Base-by-base conservation (phyloP, 2,329 filamentous ascomycete species). In the Alternaria triticimaculans region DNA sequence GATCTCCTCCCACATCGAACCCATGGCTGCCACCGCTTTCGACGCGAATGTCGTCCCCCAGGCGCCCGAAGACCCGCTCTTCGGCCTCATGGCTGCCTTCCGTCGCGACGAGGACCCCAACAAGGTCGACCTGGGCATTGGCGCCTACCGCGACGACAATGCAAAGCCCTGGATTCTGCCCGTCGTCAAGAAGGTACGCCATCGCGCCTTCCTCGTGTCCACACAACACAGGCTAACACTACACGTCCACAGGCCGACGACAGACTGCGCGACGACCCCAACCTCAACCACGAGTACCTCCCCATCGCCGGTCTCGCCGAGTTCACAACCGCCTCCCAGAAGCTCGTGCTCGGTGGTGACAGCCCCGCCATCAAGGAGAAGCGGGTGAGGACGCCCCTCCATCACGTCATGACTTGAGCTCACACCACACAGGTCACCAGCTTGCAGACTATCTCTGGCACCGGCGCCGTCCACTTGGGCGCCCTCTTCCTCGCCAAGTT, bases 101-200 rank as follows among this genome's bases (percentile, higher is more conserved):
- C 89, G 89, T 76, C 92, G 91, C 67, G 96, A 99, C 78, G 83
- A 87, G 18, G 86, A 84, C 60, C 81, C 86, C 62, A 89, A 92
- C 81, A 99, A 99, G 84, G 92, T 99, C 70, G 96, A 99, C 83
- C 83, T 99, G 82, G 94, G 96, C 79, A 88, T 98, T 84, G 96
- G 96, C 73, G 96, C 96, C 63, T 99, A 99, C 83, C 88, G 96
- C 79, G 96, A 97, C 78, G 87, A 98, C 83, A 91, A 94, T 78
- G 95, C 94, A 65, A 98, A 98, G 85, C 96, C 96, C 4, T 99
- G 96, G 96, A 90, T 99, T 66, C 84, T 99, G 67, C 95, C 96
- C 20, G 95, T 98, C 3, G 95, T 98, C 66, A 96, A 93, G 84
- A 96, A 97, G 92, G 95, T 97, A 84, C 78, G 84, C 60, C 55